Base-by-base conservation (phyloP, 306 rosid genomes). In the Lathyrus oleraceus region DNA sequence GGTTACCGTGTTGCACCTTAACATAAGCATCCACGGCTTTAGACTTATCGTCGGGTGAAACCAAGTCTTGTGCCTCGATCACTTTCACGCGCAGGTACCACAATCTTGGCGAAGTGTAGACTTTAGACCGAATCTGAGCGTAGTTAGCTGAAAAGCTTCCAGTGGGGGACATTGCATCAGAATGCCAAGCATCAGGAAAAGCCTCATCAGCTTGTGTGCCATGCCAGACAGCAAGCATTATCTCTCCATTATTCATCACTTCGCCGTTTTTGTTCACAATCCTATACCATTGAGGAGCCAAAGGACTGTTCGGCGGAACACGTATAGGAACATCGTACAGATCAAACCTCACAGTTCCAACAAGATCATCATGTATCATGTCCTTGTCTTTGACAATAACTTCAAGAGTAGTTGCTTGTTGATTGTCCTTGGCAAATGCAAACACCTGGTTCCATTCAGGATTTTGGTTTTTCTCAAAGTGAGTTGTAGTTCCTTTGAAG, bases 201-300 rank as follows among this genome's bases (percentile, higher is more conserved):
- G 98, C 92, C 72, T 94, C 98, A 58, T 94, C 98, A 56, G 95
- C 98, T 76, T 94, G 98, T 57, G 98, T 87, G 49, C 98, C 98
- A n/a, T 1, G 13, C 98, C 98, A 94, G 36, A 94, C 96, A 54
- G 98, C 97, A 81, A 94, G 91, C 98, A 94, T 94, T 59, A 94
- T 61, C 78, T 94, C 97, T 25, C 98, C 98, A 21, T 72, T 68
- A 71, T 72, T 69, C 76, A 65, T 83, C 79, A 58, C 88, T 20
- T 82, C 86, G 21, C 95, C 86, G 6, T 63, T 85, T 85, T 83
- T 88, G 67, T 84, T 73, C 44, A 72, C 89, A 11, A 94, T 85
- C 32, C 92, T 56, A 61, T 94, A 88, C 98, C 98, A 94, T 77
- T 94, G 85, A 4, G 98, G 91, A 78, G 98, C 98, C 89, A 94